Base-by-base conservation (phyloP, 140 eudicot species). In the Artemisia princeps region DNA sequence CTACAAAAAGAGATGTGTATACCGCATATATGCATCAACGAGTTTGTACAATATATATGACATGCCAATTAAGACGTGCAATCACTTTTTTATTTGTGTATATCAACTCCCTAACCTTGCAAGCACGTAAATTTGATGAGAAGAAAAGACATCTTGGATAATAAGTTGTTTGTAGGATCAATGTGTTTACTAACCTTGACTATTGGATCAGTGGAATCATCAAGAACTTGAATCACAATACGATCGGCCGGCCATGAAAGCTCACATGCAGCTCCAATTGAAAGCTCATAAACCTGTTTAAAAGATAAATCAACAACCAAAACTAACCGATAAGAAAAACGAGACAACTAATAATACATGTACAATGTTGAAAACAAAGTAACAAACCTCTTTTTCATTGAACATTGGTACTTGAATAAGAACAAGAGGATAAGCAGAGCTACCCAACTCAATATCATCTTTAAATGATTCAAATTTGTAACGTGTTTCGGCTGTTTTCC, bases 241-340 rank as follows among this genome's bases (percentile, higher is more conserved):
- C 94, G 77, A 71, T 86, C 89, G 4, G 86, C 71, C 5, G 89
- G 89, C 94, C 94, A 86, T 45, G 94, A 80, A 49, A 86, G 89
- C 42, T 80, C 75, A 68, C 94, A 86, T 20, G 88, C 94, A 74
- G 94, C 88, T 58, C 94, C 86, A 65, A 86, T 86, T 3, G 94
- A 83, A 40, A 86, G 82, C 73, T 83, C 82, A 67, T 86, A 86
- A 12, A 86, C 94, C 94, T 85, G 79, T 46, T 46, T 46, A 46
- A 14, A 46, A 0, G 14, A 2, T 46, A 46, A 46, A 46, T 46
- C 15, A 1, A 46, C 3, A 10, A 46, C 52, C 52, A 46, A 46
- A 46, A 46, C 19, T 17, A 20, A 20, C 15, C 2, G 12, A 46
- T 10, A 46, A 46, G 51, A 10, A 7, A 45, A 11, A 11, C 11